Conservation (phyloP, 2,329 filamentous ascomycete species). For the Penicillium sp. region DNA sequence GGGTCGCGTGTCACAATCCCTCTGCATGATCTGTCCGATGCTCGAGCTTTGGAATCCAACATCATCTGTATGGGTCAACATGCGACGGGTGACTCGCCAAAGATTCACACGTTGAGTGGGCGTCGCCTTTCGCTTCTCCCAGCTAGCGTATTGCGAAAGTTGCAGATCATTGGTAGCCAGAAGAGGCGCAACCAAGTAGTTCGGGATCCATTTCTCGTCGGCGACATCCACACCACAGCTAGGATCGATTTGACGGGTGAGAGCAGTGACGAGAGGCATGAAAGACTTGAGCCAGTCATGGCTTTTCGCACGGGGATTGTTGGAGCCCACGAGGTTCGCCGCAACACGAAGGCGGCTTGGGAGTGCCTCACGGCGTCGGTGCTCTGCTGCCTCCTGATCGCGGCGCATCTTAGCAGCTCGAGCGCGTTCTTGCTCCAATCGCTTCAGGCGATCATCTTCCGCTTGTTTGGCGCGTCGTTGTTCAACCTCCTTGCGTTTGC, state of each 20-base stretch:
- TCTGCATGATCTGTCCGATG: slow-evolving; percentile 39
- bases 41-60: slow-evolving; percentile 36
- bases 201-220: slow-evolving; percentile 49
- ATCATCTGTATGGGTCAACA: slow-evolving; percentile 45
- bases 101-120: slow-evolving; percentile 44
- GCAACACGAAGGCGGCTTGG: slow-evolving; percentile 45
- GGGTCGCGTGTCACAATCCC: slow-evolving; percentile 43
- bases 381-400: slow-evolving; percentile 47
- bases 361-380: slow-evolving; percentile 45
- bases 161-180: slow-evolving; percentile 50
- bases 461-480: slow-evolving; percentile 44
- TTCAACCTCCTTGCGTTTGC: slow-evolving; percentile 43
- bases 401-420: slow-evolving; percentile 44
- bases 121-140: slow-evolving; percentile 46
- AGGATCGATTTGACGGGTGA: slow-evolving; percentile 44
- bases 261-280: slow-evolving; percentile 46
- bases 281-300: slow-evolving; percentile 46
- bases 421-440: slow-evolving; percentile 41
- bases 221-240: slow-evolving; percentile 35
- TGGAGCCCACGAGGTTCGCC: slow-evolving; percentile 45
- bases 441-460: slow-evolving; percentile 47
- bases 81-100: slow-evolving; percentile 48
- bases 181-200: slow-evolving; percentile 49
- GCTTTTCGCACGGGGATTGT: slow-evolving; percentile 42
- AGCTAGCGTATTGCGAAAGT: slow-evolving; percentile 47